These are phyloP conservation scores for Ganoderma lingzhi DNA, from an alignment of 1,284 basidiomycete species.

Conservation along the genomic window DNA sequence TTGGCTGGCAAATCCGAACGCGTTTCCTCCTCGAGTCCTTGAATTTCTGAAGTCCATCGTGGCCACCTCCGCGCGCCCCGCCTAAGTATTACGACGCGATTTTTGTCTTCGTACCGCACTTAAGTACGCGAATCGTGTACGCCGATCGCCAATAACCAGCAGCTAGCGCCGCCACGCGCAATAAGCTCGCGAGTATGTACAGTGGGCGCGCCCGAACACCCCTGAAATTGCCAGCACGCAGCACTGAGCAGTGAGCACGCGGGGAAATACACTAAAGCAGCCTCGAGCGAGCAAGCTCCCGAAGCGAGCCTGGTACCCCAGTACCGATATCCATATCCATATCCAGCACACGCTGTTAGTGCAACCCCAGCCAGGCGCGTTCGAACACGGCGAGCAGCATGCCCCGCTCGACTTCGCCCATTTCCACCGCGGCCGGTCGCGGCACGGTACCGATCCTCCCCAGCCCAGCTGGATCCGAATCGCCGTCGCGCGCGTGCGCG, in stretches of 20 bases:
- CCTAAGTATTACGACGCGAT: too few relatives aligned
- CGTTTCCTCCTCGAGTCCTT: background rate
- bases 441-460: background rate
- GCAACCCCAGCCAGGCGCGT: constrained; percentile 47
- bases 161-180: background rate
- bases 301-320: background rate
- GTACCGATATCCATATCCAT: background rate
- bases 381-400: constrained; percentile 61
- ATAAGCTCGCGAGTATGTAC: constrained; percentile 1
- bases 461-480: background rate
- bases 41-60: background rate
- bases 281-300: background rate
- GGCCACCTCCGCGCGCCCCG: background rate
- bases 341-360: constrained; percentile 8
- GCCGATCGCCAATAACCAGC: background rate
- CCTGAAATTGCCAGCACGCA: constrained; percentile 2
- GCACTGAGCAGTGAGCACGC: background rate
- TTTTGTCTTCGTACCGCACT: background rate
- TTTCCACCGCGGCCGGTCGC: constrained; percentile 11
- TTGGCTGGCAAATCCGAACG: background rate
- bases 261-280: too few relatives aligned
- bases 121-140: constrained; percentile 4
- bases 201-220: constrained; percentile 3
- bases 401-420: constrained; percentile 54
- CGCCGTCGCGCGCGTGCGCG: background rate